Evolutionary conservation across 2,329 filamentous ascomycete species (phyloP).

Genomic region (Fusarium ambrosium): DNA sequence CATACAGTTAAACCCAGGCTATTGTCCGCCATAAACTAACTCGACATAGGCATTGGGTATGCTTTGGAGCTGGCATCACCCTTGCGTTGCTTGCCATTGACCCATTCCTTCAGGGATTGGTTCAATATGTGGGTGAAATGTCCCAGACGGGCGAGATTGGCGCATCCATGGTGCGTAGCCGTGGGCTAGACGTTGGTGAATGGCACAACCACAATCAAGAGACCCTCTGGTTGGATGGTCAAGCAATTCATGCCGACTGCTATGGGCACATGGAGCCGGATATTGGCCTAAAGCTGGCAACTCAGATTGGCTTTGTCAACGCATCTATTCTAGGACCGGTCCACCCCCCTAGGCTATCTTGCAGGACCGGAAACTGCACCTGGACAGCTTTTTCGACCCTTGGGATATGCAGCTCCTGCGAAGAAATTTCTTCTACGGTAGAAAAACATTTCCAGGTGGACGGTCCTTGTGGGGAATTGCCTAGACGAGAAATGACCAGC

Average conservation of each 20-base stretch:
- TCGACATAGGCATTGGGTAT: slow-evolving; percentile 1
- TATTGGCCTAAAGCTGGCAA: neutral
- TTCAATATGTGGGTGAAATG: slow-evolving; percentile 1
- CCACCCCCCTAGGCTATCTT: neutral
- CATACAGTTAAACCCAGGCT: rapidly evolving
- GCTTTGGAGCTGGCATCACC: slow-evolving; percentile 9
- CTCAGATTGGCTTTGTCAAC: neutral
- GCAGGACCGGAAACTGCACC: slow-evolving; percentile 8
- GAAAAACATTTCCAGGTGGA: neutral
- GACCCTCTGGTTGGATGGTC: too few relatives aligned
- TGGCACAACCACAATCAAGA: neutral
- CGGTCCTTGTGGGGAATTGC: neutral
- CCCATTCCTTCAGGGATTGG: slow-evolving; percentile 7
- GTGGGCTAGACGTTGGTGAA: neutral
- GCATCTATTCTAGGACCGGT: neutral
- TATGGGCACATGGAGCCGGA: neutral
- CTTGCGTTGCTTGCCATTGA: slow-evolving; percentile 1
- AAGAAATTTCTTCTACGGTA: neutral
- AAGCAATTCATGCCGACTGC: neutral
- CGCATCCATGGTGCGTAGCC: neutral
- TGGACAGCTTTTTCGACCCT: slow-evolving; percentile 6
- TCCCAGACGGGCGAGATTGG: neutral
- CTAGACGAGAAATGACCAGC: neutral
- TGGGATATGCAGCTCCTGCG: slow-evolving; percentile 9
- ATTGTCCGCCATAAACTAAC: neutral